A percentile compares a stretch with the other conserved stretches of the same genome.
Conservation (phyloP, 2,329 filamentous ascomycete genomes). For the Teratosphaeria nubilosa region DNA sequence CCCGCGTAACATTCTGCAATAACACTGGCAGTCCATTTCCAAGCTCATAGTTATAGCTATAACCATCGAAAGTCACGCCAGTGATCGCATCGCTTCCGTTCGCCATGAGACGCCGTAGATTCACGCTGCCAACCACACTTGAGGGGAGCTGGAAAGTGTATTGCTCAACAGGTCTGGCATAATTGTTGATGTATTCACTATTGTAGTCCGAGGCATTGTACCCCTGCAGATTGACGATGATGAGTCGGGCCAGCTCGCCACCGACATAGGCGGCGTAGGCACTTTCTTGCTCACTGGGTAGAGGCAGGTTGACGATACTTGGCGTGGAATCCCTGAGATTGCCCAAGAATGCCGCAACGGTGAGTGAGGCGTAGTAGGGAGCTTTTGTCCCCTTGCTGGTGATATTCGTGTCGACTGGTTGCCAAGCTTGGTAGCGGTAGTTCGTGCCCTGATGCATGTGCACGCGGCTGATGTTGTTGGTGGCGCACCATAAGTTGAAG, state of each 20-base stretch:
- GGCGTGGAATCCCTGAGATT: conserved; percentile 28
- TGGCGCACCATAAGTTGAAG: conserved; percentile 50
- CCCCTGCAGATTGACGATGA: conserved; percentile 48
- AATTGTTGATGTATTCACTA: conserved; percentile 34
- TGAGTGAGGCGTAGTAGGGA: conserved; percentile 54
- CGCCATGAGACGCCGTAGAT: conserved; percentile 44
- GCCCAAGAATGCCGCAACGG: conserved; percentile 47
- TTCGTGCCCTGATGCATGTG: conserved; percentile 58
- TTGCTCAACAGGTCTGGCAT: conserved; percentile 23
- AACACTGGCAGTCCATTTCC: conserved; percentile 43
- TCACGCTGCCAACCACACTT: conserved; percentile 14
- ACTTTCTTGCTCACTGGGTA: conserved; percentile 33
- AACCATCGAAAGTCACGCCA: conserved; percentile 52
- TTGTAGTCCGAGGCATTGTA: conserved; percentile 40
- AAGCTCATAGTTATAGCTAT: conserved; percentile 52
- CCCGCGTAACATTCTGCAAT: conserved; percentile 46
- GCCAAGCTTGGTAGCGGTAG: conserved; percentile 53
- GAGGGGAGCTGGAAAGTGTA: conserved; percentile 37
- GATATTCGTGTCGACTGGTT: conserved; percentile 44
- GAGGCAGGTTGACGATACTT: conserved; percentile 38
- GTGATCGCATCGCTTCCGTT: conserved; percentile 56
- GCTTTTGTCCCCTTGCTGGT: conserved; percentile 48
- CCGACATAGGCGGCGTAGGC: conserved; percentile 48
- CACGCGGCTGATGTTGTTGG: conserved; percentile 45
- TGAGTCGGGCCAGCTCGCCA: conserved; percentile 36